Evolutionary conservation across 148 eudicot species (phyloP).

Genomic region (Fagopyrum esculentum): DNA sequence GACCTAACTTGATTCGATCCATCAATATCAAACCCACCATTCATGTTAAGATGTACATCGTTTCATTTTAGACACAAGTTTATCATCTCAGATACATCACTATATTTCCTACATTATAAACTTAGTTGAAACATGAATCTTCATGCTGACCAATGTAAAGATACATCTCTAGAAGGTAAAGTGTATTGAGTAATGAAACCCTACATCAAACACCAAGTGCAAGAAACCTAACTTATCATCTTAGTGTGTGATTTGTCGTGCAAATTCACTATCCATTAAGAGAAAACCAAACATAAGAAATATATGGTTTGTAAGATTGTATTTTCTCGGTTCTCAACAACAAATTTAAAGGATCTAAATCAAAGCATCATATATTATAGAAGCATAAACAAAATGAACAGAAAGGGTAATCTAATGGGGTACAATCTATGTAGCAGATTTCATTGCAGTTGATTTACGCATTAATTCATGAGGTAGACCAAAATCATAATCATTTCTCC

Average conservation of each 20-base stretch:
- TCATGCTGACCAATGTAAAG: background rate
- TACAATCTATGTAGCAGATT: background rate
- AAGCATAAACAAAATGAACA: background rate
- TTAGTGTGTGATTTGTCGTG: background rate
- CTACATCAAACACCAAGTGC: background rate
- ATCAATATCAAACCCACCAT: background rate
- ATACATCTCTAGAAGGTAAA: background rate
- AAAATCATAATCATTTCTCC: constrained; percentile 76
- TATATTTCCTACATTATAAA: background rate
- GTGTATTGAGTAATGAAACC: background rate
- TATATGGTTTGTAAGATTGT: background rate
- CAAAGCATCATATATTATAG: background rate
- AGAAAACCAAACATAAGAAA: background rate
- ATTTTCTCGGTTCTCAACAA: background rate
- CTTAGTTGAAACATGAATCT: background rate
- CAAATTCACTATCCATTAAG: background rate
- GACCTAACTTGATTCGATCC: background rate
- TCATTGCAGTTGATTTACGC: constrained; percentile 47
- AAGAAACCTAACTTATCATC: background rate
- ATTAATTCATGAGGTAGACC: constrained; percentile 76
- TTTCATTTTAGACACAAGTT: background rate
- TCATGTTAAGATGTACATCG: background rate
- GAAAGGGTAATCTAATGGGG: constrained; percentile 5
- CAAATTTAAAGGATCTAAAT: background rate
- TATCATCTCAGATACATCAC: constrained; percentile 4